Evolutionary conservation across 768 basidiomycete genomes (phyloP).

Genomic region (Kwoniella mangroviensis): DNA sequence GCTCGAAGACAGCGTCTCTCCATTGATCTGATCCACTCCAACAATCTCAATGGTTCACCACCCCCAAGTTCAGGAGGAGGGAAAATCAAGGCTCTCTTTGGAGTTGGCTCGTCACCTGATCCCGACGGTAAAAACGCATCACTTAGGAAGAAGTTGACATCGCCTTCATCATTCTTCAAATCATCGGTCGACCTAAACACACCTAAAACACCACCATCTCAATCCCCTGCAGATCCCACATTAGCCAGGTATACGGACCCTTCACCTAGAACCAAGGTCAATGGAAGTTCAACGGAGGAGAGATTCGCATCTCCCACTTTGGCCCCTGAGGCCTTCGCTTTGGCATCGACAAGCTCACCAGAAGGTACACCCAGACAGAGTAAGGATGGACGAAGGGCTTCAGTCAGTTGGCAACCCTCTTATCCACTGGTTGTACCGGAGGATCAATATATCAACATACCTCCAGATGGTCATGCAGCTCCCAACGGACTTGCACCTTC

Average conservation of each 20-base stretch:
- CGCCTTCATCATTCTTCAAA: slow-evolving; percentile 34
- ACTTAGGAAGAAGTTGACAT: slow-evolving; percentile 24
- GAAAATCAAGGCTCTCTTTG: slow-evolving; percentile 39
- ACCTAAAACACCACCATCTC: slow-evolving; percentile 9
- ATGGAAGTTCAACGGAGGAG: not conserved
- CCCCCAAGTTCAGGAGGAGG: slow-evolving; percentile 22
- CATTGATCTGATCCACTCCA: slow-evolving; percentile 14
- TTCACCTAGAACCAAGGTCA: slow-evolving; percentile 17
- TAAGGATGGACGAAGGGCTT: slow-evolving; percentile 20
- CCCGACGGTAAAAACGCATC: slow-evolving; percentile 19
- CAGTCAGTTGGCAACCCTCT: slow-evolving; percentile 36
- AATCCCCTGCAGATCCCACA: slow-evolving; percentile 6
- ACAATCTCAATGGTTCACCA: slow-evolving; percentile 3
- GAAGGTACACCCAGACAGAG: slow-evolving; percentile 17
- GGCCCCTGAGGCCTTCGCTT: slow-evolving; percentile 39
- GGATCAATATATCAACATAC: slow-evolving; percentile 37
- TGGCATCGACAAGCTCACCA: slow-evolving; percentile 37
- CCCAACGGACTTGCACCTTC: slow-evolving; percentile 2
- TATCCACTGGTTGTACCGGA: slow-evolving; percentile 44
- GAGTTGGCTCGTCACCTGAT: slow-evolving; percentile 20
- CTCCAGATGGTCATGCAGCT: slow-evolving; percentile 39
- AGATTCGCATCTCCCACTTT: slow-evolving; percentile 32
- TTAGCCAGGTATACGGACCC: slow-evolving; percentile 29
- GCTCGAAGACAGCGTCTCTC: slow-evolving; percentile 26
- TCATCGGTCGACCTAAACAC: slow-evolving; percentile 1